These are phyloP conservation scores for Kuraishia capsulata DNA, from an alignment of 805 yeast species.

Conservation along the genomic window DNA sequence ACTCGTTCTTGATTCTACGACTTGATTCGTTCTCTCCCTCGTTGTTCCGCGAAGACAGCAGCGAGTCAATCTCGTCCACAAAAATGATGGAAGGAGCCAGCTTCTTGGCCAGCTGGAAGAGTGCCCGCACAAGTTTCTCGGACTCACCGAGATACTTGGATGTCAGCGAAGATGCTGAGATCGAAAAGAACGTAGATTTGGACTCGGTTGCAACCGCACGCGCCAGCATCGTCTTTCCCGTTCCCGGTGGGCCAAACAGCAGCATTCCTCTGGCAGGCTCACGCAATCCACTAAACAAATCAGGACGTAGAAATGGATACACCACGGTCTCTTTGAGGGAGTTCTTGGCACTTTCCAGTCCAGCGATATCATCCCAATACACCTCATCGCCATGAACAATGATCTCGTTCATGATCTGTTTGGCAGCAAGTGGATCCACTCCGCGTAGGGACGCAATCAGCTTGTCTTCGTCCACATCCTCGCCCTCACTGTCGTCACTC, in stretches of 20 bases:
- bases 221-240: constrained; percentile 96
- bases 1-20: constrained; percentile 85
- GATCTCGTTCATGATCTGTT: constrained; percentile 80
- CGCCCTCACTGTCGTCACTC: constrained; percentile 6
- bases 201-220: constrained; percentile 96
- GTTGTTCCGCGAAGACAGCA: constrained; percentile 66
- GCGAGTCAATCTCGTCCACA: constrained; percentile 92
- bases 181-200: constrained; percentile 84
- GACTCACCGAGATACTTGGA: constrained; percentile 88
- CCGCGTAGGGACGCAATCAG: constrained; percentile 48
- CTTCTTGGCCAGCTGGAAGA: constrained; percentile 75
- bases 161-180: constrained; percentile 82
- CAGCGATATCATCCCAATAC: constrained; percentile 93
- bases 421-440: constrained; percentile 70
- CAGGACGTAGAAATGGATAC: constrained; percentile 91
- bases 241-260: constrained; percentile 97
- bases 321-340: constrained; percentile 92
- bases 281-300: constrained; percentile 78
- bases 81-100: constrained; percentile 90
- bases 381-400: constrained; percentile 87
- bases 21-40: constrained; percentile 78
- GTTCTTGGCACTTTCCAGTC: constrained; percentile 78
- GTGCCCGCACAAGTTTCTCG: constrained; percentile 85
- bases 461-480: constrained; percentile 16
- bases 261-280: constrained; percentile 97